A percentile compares a stretch with the other conserved stretches of the same genome.
phyloP scores from a whole-genome alignment of 208 protist genomes.

The Leishmania lainsoni region DNA sequence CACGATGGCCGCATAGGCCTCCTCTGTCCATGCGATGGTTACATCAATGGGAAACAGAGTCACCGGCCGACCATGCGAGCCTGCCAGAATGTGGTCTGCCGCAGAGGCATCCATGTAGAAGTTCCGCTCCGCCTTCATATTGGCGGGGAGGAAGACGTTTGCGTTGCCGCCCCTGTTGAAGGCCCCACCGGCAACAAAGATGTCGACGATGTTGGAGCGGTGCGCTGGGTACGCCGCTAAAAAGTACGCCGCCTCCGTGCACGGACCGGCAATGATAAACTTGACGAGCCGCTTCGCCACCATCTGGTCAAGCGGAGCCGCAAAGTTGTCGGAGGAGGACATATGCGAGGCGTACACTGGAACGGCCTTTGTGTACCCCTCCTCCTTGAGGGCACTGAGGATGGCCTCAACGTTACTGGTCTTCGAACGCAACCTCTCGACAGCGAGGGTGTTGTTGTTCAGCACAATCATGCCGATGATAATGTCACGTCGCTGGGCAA shows the following conservation, averaged over 20 bases:
- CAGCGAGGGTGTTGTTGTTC: constrained; percentile 39
- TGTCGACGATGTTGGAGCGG: constrained; percentile 28
- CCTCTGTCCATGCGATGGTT: constrained; percentile 34
- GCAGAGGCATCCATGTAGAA: constrained; percentile 71
- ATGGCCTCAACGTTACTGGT: constrained; percentile 35
- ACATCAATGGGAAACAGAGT: constrained; percentile 58
- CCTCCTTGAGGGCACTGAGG: constrained; percentile 39
- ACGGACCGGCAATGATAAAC: constrained; percentile 63
- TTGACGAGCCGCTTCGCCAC: constrained; percentile 30
- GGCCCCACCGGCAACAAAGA: constrained; percentile 62
- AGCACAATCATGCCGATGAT: constrained; percentile 66
- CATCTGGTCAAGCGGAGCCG: constrained; percentile 26
- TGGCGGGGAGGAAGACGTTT: constrained; percentile 43
- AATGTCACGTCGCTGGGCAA: constrained; percentile 66
- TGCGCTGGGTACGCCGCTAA: constrained; percentile 29
- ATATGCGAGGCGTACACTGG: constrained; percentile 58
- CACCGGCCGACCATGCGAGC: constrained; percentile 48
- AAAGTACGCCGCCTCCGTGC: constrained; percentile 73
- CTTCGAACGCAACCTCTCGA: constrained; percentile 17
- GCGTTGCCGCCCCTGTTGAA: constrained; percentile 47
- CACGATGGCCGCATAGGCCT: constrained; percentile 42
- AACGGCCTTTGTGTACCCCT: constrained; percentile 40
- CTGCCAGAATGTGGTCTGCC: constrained; percentile 54
- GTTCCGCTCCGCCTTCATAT: constrained; percentile 59
- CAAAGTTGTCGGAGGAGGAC: constrained; percentile 35